phyloP scores from a whole-genome alignment of 306 rosid genomes.

The peach (Prunus persica) region Prunus_persica_NCBIv2 NC_034016.1:17016501-17017000 shows the following conservation, averaged over 20 bases:
- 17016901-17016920: background rate
- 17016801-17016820: conserved; percentile 43
- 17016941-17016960: background rate
- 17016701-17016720: no score
- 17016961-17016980: background rate
- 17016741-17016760: conserved; percentile 25
- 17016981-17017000: background rate
- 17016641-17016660: no score
- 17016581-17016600: accelerated
- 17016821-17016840: conserved; percentile 30
- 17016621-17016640: no score
- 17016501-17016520: accelerated
- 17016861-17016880: background rate
- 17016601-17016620: no score
- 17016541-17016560: accelerated
- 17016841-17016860: background rate
- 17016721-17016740: conserved; percentile 10
- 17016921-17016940: background rate
- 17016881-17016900: background rate
- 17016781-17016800: conserved; percentile 39
- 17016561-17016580: accelerated
- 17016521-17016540: accelerated
- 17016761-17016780: background rate
- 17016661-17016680: background rate
- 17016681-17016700: background rate